Percentiles rank a stretch among this genome's conserved stretches.
These are phyloP conservation scores for Coemansia sp. DNA, from an alignment of 371 early-diverging fungal species.

Conservation along the genomic window DNA sequence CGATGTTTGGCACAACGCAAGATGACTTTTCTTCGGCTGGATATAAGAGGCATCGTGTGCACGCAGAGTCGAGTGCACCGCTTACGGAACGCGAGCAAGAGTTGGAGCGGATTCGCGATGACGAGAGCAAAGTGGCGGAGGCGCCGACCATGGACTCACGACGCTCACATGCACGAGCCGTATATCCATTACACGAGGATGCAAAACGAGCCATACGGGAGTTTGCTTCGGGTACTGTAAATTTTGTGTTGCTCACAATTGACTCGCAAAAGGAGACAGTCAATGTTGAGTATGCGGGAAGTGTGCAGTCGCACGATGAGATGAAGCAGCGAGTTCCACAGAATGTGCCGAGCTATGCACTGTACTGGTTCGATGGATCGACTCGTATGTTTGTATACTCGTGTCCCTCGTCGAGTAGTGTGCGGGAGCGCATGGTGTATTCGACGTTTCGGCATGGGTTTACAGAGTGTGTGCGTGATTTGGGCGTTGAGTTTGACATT, in stretches of 20 bases:
- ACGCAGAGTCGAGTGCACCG: conserved; percentile 75
- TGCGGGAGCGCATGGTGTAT: conserved; percentile 86
- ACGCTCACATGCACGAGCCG: conserved; percentile 61
- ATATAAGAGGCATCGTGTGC: conserved; percentile 69
- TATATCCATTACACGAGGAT: conserved; percentile 60
- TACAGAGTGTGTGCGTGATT: conserved; percentile 58
- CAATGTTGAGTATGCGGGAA: conserved; percentile 7
- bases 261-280: conserved; percentile 19
- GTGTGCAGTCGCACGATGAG: conserved; percentile 31
- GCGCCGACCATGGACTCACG: conserved; percentile 33
- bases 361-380: conserved; percentile 38
- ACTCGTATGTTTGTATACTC: conserved; percentile 70
- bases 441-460: conserved; percentile 71
- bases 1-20: conserved; percentile 70
- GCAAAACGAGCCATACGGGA: conserved; percentile 61
- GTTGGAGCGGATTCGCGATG: conserved; percentile 63
- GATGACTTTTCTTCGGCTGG: conserved; percentile 52
- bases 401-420: conserved; percentile 76
- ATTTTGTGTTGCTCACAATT: conserved; percentile 68
- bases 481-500: conserved; percentile 57
- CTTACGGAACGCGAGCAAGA: conserved; percentile 81
- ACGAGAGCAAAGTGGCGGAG: conserved; percentile 53
- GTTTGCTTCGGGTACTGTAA: conserved; percentile 52
- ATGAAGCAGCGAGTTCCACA: conserved; percentile 19
- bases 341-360: conserved; percentile 34